Conservation (phyloP, 2,329 filamentous ascomycete species). For the Cladophialophora yegresii region DNA sequence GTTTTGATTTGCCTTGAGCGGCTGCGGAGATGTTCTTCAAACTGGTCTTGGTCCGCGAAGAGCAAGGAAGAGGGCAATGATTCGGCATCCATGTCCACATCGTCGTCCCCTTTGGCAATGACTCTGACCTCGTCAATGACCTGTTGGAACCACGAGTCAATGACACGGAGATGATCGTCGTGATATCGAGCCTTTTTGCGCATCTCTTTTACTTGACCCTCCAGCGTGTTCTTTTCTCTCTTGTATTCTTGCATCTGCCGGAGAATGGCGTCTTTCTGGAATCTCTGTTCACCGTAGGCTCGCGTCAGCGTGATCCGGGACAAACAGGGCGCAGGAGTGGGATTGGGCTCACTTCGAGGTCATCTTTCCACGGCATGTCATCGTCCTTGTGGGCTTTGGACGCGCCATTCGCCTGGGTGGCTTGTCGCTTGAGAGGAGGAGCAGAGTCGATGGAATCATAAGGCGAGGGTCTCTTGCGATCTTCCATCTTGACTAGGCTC, state of each 20-base stretch:
- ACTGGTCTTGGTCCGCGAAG: conserved; percentile 60
- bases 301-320: conserved; percentile 13
- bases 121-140: conserved; percentile 60
- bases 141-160: conserved; percentile 94
- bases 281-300: conserved; percentile 60
- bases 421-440: conserved; percentile 88
- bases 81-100: conserved; percentile 37
- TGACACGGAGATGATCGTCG: conserved; percentile 86
- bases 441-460: conserved; percentile 78
- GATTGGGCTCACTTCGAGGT: conserved; percentile 68
- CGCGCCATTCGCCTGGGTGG: conserved; percentile 70
- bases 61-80: conserved; percentile 57
- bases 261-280: conserved; percentile 93
- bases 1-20: conserved; percentile 75
- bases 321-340: conserved; percentile 1
- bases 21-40: conserved; percentile 76
- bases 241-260: conserved; percentile 99
- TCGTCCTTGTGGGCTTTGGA: conserved; percentile 63
- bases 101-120: conserved; percentile 30
- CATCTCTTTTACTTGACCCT: conserved; percentile 77
- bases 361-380: conserved; percentile 70
- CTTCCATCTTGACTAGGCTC: conserved; percentile 94
- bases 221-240: conserved; percentile 78
- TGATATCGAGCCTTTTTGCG: conserved; percentile 77
- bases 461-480: conserved; percentile 92